Base-by-base conservation (phyloP, 371 early-diverging fungal species). In the Apophysomyces variabilis region DNA sequence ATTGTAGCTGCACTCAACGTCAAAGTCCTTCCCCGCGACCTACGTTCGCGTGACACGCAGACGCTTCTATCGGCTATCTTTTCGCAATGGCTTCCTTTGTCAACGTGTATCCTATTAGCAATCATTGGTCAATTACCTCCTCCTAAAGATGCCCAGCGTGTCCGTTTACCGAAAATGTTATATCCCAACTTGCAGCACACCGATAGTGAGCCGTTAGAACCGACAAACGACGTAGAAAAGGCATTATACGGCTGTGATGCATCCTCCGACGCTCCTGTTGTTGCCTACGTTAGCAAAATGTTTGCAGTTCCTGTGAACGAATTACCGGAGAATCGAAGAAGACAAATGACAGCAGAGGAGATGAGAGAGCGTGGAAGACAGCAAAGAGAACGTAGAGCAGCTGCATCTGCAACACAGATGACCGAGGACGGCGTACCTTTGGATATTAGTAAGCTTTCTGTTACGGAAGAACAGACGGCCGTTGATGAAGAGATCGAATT, bases 221-320 rank as follows among this genome's bases (percentile, higher is more conserved):
- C 85, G 36, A 79, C 73, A 18, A 86, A 81, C 72, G 78, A 58
- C 1, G 82, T 79, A 50, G 94, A 92, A 64, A 77, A 77, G 37
- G 90, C 89, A 2, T 69, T 93, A 47, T 86, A 83, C 60, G 69
- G 39, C 13, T 93, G 93, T 71, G 85, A 86, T 44, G 61, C 79
- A 0, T 73, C 76, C 1, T 74, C 71, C 3, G 75, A 86, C 0
- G 82, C 79, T 7, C 91, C 92, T 7, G 80, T 86, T 7, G 90
- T 97, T 7, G 96, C 92, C 0, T 97, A 92, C 75, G 89, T 99
- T 5, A 91, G 93, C 71, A 99, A 99, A 68, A 93, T 98, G 88
- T 91, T 97, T 70, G 88, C 92, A 32, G 90, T 97, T 0, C 90
- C 95, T 8, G 71, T 82, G 4, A 83, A 87, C 12, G 71, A 85